A percentile compares a stretch with the other conserved stretches of the same genome.
Conservation (phyloP, 1,284 basidiomycete species). For the Rhodotorula sp. region DNA sequence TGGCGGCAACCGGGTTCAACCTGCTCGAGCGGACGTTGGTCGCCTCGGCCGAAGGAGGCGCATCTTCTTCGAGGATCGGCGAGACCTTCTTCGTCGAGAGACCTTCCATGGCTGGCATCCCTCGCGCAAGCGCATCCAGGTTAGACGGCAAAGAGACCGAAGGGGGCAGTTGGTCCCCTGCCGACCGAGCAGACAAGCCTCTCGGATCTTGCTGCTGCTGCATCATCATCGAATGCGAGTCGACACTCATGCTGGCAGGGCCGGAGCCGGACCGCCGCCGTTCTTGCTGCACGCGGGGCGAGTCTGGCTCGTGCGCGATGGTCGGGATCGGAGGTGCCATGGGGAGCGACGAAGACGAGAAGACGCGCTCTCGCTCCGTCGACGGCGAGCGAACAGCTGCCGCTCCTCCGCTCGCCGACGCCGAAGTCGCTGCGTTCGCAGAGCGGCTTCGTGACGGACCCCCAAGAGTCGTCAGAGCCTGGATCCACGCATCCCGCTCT, state of each 20-base stretch:
- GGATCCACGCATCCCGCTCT: slow-evolving; percentile 91
- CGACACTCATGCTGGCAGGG: background rate
- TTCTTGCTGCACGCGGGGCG: slow-evolving; percentile 52
- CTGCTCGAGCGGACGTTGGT: background rate
- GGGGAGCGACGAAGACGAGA: background rate
- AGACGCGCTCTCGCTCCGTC: background rate
- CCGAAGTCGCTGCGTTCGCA: background rate
- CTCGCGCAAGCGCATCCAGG: slow-evolving; percentile 30
- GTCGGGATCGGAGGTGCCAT: background rate
- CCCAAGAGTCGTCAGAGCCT: slow-evolving; percentile 68
- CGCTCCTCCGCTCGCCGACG: background rate
- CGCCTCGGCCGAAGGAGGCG: background rate
- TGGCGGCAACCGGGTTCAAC: background rate
- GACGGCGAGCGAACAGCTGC: background rate
- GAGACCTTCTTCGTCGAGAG: background rate
- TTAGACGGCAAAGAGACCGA: slow-evolving; percentile 39
- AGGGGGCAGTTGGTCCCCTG: slow-evolving; percentile 31
- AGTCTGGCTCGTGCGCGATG: slow-evolving; percentile 10
- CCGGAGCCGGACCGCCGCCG: slow-evolving; percentile 50
- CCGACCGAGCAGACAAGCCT: background rate
- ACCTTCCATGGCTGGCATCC: background rate
- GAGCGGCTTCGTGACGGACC: slow-evolving; percentile 26
- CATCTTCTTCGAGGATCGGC: background rate
- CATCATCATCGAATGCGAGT: background rate
- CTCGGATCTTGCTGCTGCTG: background rate